phyloP scores from a whole-genome alignment of 352 stramenopile genomes.

The Phytopythium aichiense region DNA sequence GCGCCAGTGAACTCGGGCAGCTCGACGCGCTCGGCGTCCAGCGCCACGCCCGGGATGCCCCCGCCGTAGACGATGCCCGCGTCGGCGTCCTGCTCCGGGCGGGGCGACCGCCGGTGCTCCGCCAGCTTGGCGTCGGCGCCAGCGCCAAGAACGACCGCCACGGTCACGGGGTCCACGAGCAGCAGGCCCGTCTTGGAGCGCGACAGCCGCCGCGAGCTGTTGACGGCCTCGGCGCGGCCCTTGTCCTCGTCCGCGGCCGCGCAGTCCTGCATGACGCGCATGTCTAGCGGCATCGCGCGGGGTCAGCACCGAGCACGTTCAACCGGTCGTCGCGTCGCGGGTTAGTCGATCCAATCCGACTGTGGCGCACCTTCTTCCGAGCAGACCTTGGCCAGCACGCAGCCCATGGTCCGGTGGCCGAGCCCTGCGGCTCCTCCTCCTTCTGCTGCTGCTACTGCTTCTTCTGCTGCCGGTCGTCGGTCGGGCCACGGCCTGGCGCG shows the following conservation, averaged over 20 bases:
- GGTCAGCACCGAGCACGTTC: slow-evolving; percentile 8
- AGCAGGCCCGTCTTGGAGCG: slow-evolving; percentile 39
- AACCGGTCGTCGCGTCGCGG: neutral
- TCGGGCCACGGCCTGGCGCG: neutral
- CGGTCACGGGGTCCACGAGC: slow-evolving; percentile 17
- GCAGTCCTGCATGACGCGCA: slow-evolving; percentile 20
- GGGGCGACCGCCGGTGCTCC: neutral
- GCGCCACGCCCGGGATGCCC: slow-evolving; percentile 60
- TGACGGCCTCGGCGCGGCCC: neutral
- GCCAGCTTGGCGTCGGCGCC: slow-evolving; percentile 8
- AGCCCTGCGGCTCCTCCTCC: too few species aligned
- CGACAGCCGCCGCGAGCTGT: slow-evolving; percentile 22
- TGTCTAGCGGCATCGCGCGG: slow-evolving; percentile 9
- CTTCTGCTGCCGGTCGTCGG: neutral
- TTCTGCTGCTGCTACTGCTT: neutral
- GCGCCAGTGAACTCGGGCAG: slow-evolving; percentile 62
- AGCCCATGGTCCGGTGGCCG: slow-evolving; percentile 46
- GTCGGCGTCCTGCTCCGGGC: slow-evolving; percentile 9
- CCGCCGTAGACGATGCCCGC: slow-evolving; percentile 39
- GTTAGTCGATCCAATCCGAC: neutral
- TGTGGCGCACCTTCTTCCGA: slow-evolving; percentile 30
- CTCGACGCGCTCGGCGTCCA: slow-evolving; percentile 53
- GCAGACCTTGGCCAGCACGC: slow-evolving; percentile 50
- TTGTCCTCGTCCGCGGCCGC: slow-evolving; percentile 10
- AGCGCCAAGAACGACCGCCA: slow-evolving; percentile 7